Evolutionary conservation across 768 basidiomycete species (phyloP).

Genomic region (Lactifluus echinatus): DNA sequence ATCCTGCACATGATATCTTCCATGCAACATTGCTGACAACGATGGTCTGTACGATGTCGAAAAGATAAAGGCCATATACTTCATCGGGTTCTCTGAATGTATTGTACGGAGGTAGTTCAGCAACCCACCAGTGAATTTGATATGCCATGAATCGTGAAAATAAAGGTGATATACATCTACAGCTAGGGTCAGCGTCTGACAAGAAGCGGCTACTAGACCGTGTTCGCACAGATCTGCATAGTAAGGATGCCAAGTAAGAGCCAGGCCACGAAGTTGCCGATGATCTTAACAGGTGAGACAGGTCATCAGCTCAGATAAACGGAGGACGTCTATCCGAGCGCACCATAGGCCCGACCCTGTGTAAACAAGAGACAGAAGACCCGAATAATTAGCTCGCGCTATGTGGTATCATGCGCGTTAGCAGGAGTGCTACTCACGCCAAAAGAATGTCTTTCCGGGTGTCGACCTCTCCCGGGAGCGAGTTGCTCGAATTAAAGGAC

Average conservation of each 20-base stretch:
- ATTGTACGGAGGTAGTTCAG: background rate
- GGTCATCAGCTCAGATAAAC: background rate
- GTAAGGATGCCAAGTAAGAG: constrained; percentile 1
- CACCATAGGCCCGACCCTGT: constrained; percentile 2
- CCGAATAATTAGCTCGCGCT: background rate
- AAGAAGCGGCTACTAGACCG: background rate
- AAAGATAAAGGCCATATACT: constrained; percentile 7
- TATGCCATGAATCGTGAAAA: background rate
- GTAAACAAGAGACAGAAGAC: background rate
- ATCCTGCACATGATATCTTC: background rate
- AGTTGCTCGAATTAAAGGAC: background rate
- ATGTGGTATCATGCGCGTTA: too few species aligned
- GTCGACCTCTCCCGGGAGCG: background rate
- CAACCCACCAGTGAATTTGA: background rate
- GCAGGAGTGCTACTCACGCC: constrained; percentile 1
- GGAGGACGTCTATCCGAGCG: background rate
- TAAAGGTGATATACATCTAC: constrained; percentile 1
- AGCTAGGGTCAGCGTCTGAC: background rate
- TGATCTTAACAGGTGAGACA: background rate
- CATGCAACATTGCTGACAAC: background rate
- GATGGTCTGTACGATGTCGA: background rate
- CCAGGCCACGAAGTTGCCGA: constrained; percentile 1
- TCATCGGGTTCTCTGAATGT: background rate
- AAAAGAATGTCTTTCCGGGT: background rate
- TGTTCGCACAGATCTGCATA: constrained; percentile 5